Evolutionary conservation across 345 rosid species (phyloP).

Genomic region (Eucalyptus albens): DNA sequence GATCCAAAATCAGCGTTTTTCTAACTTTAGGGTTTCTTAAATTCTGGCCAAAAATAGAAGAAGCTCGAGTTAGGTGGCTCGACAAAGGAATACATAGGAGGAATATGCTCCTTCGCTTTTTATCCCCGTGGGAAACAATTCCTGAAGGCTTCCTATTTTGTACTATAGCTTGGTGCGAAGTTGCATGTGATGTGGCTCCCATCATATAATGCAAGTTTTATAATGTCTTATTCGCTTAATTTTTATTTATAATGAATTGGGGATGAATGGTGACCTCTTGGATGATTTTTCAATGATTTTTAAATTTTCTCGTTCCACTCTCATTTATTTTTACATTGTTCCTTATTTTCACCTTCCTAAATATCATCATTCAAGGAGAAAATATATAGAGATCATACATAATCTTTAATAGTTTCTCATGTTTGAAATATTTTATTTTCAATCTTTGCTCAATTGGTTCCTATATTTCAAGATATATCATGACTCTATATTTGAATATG

Average conservation of each 20-base stretch:
- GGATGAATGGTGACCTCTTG: not conserved
- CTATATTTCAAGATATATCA: not conserved
- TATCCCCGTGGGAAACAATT: not conserved
- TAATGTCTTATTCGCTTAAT: not conserved
- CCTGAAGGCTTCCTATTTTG: not conserved
- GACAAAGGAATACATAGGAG: not conserved
- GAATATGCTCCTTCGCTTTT: not conserved
- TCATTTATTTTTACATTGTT: not conserved
- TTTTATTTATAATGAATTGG: not conserved
- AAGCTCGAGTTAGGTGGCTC: not conserved
- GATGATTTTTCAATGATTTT: not conserved
- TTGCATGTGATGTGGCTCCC: not conserved
- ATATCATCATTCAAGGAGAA: not conserved
- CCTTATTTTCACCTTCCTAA: not conserved
- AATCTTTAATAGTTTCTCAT: not conserved
- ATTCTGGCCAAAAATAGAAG: not conserved
- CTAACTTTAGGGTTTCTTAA: not conserved
- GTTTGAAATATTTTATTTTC: not conserved
- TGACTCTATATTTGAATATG: not conserved
- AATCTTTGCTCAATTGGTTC: not conserved
- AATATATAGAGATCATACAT: not conserved
- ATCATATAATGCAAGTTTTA: not conserved
- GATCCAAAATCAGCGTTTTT: not conserved
- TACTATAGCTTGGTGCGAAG: not conserved
- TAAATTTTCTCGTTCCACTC: not conserved